phyloP scores from a whole-genome alignment of 331 rosid genomes.

The Quercus tomentella region DNA sequence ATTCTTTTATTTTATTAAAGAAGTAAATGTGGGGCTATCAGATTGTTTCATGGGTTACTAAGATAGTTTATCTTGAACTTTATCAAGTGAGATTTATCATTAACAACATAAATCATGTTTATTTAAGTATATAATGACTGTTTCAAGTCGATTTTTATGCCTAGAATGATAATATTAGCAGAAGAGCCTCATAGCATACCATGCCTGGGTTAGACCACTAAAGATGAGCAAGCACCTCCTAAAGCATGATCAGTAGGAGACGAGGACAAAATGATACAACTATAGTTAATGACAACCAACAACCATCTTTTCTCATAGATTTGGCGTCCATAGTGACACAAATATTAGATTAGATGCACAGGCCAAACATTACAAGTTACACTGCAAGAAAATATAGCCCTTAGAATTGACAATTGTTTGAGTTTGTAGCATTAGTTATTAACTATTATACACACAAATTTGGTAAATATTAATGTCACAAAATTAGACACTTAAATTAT shows the following conservation, averaged over 20 bases:
- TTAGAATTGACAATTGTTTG: not conserved
- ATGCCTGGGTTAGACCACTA: too few relatives aligned
- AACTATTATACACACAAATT: slow-evolving; percentile 27
- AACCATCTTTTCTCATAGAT: slow-evolving; percentile 15
- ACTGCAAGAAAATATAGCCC: not conserved
- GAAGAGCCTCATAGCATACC: not conserved
- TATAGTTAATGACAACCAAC: not conserved
- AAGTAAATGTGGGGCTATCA: not conserved
- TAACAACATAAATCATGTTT: not conserved
- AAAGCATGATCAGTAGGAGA: too few relatives aligned
- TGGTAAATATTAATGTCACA: slow-evolving; percentile 21
- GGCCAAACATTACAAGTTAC: slow-evolving; percentile 7
- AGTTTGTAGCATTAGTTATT: slow-evolving; percentile 26
- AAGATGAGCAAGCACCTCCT: too few relatives aligned
- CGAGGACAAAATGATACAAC: too few relatives aligned
- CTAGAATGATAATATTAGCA: not conserved
- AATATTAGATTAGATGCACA: slow-evolving; percentile 24
- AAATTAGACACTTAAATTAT: not conserved
- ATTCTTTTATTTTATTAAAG: not conserved
- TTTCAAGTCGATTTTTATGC: too few relatives aligned
- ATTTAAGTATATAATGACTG: not conserved
- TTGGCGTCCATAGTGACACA: slow-evolving; percentile 14
- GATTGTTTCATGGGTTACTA: not conserved
- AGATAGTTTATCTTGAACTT: not conserved
- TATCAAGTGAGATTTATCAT: not conserved